Evolutionary conservation across 768 basidiomycete species (phyloP).

Genomic region (Pulveroboletus sp.): DNA sequence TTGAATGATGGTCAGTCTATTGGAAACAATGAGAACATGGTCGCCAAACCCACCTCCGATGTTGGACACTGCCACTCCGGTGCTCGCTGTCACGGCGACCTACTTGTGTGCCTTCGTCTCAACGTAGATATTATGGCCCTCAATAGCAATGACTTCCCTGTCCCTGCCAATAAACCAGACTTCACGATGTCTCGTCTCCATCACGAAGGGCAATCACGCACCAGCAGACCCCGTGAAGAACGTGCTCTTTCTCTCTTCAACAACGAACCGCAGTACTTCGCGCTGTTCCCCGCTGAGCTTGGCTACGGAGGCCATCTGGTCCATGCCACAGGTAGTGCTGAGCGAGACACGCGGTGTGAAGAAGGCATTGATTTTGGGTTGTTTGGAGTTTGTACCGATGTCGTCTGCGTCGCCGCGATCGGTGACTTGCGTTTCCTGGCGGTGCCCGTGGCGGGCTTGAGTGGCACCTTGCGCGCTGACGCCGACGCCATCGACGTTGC

Average conservation of each 20-base stretch:
- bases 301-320: conserved; percentile 32
- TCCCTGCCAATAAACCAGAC: conserved; percentile 36
- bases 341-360: conserved; percentile 28
- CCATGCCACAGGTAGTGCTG: conserved; percentile 28
- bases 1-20: background rate
- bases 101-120: conserved; percentile 34
- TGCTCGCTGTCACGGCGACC: conserved; percentile 45
- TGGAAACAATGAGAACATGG: background rate
- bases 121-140: conserved; percentile 53
- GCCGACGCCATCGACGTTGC: conserved; percentile 1
- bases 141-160: conserved; percentile 60
- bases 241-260: conserved; percentile 54
- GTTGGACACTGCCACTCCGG: conserved; percentile 45
- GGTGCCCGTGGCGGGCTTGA: conserved; percentile 6
- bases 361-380: conserved; percentile 25
- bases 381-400: conserved; percentile 15
- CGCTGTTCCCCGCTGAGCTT: conserved; percentile 53
- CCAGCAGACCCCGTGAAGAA: conserved; percentile 73
- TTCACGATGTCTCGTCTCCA: background rate
- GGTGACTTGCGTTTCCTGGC: conserved; percentile 25
- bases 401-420: conserved; percentile 1
- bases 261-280: conserved; percentile 45
- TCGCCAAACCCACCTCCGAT: conserved; percentile 35
- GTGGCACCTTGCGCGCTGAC: conserved; percentile 6
- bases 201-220: conserved; percentile 27